Conservation (phyloP, 371 early-diverging fungal species). For the Saksenaea vasiformis region DNA sequence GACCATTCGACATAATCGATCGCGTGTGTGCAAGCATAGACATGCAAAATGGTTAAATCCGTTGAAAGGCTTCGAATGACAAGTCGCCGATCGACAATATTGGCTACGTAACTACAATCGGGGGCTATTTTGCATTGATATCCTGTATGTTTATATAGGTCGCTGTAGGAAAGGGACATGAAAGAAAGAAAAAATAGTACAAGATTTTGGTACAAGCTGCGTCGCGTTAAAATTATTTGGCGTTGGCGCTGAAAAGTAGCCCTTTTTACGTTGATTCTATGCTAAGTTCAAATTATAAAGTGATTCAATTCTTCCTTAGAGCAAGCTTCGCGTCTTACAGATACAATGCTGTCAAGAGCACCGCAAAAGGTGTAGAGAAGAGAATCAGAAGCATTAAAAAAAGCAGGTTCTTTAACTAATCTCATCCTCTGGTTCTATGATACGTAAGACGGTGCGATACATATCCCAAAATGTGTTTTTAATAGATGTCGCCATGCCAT, state of each 20-base stretch:
- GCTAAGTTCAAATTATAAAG: no score
- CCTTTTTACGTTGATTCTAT: no score
- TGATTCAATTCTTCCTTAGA: no score
- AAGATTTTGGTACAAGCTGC: no score
- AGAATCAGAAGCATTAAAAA: no score
- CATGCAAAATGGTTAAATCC: constrained; percentile 60
- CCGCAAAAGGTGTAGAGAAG: no score
- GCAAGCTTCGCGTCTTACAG: no score
- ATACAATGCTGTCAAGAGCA: no score
- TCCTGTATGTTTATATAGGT: constrained; percentile 70
- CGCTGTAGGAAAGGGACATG: constrained; percentile 17
- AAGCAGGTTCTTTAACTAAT: no score
- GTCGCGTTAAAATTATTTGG: no score
- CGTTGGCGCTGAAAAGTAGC: no score
- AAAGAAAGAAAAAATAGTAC: not conserved
- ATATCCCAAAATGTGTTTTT: not conserved
- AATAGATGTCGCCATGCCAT: not conserved
- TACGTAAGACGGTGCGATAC: not conserved
- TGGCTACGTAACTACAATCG: constrained; percentile 66
- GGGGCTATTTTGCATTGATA: constrained; percentile 68
- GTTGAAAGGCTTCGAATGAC: constrained; percentile 60
- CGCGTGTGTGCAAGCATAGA: constrained; percentile 49
- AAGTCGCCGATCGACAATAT: constrained; percentile 61
- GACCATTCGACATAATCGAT: constrained; percentile 73
- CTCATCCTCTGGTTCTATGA: no score